Conservation (phyloP, 2,329 filamentous ascomycete species). For the Fusarium solani-melongenae region DNA sequence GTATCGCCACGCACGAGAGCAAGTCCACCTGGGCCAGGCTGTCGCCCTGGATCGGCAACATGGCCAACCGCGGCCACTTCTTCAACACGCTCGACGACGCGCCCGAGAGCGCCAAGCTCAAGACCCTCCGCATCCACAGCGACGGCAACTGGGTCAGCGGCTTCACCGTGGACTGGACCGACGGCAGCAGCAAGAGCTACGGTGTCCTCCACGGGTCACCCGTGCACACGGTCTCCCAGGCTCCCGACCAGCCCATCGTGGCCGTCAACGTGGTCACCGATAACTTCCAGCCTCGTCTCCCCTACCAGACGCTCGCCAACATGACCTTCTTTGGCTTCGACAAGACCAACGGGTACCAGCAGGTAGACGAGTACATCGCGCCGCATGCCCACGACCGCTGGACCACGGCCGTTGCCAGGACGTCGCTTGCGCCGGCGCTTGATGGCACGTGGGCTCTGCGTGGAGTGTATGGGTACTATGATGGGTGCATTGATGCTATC, state of each 20-base stretch:
- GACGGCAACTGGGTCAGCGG: neutral
- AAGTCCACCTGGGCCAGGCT: neutral
- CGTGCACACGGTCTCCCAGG: neutral
- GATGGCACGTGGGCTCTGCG: neutral
- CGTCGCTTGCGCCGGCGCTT: neutral
- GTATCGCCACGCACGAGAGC: neutral
- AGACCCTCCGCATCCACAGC: neutral
- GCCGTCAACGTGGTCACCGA: neutral
- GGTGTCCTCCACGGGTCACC: neutral
- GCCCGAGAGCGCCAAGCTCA: neutral
- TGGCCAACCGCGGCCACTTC: neutral
- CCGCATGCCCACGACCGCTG: neutral
- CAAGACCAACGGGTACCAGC: neutral
- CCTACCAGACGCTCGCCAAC: neutral
- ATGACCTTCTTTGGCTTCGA: neutral
- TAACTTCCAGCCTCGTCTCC: neutral
- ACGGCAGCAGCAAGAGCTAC: neutral
- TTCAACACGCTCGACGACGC: neutral
- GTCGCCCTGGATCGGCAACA: neutral
- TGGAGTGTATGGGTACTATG: neutral
- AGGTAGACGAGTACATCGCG: neutral
- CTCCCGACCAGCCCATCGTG: neutral
- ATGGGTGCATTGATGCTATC: neutral
- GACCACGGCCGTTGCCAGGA: neutral
- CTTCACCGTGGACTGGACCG: neutral